These are phyloP conservation scores for Neurospora sp. DNA, from an alignment of 495 filamentous ascomycete genomes.

Conservation along the genomic window DNA sequence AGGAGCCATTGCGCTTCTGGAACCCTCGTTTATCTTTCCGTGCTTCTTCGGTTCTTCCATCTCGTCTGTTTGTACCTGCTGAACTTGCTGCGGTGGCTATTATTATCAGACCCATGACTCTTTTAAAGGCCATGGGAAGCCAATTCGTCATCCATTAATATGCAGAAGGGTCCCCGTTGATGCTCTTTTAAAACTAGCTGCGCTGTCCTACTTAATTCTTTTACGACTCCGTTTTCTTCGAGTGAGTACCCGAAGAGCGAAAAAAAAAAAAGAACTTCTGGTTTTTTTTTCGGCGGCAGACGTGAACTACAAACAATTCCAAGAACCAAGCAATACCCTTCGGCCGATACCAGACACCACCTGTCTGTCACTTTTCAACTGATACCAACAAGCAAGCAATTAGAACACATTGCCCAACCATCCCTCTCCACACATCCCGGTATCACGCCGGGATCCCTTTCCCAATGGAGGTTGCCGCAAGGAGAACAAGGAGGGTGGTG, in stretches of 20 bases:
- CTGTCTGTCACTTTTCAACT: not conserved
- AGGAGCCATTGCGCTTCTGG: not conserved
- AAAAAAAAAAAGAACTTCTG: not conserved
- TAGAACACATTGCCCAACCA: not conserved
- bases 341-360: not conserved
- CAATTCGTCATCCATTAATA: not conserved
- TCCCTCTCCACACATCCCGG: not conserved
- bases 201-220: not conserved
- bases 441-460: not conserved
- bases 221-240: not conserved
- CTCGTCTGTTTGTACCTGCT: not conserved
- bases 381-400: not conserved
- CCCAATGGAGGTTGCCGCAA: not conserved
- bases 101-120: not conserved
- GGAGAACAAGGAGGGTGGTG: not conserved
- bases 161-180: not conserved
- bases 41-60: not conserved
- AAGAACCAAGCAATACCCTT: not conserved
- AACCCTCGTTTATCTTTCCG: not conserved
- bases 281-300: not conserved
- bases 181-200: not conserved
- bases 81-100: not conserved
- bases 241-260: not conserved
- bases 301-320: not conserved
- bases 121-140: not conserved